Conservation (phyloP, 495 filamentous ascomycete species). For the Saxispiralis lemnorum region DNA sequence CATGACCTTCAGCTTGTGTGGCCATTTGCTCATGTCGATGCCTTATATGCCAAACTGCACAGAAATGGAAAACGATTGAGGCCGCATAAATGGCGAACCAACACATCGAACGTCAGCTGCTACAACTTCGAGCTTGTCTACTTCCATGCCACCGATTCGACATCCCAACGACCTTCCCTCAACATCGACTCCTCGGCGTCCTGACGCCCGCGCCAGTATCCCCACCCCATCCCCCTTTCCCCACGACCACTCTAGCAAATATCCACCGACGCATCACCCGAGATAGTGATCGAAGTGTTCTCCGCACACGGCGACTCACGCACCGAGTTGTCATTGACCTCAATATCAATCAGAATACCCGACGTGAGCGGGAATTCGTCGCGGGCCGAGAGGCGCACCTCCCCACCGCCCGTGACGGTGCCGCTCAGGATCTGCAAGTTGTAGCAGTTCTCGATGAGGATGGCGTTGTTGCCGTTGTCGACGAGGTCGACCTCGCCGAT, state of each 20-base stretch:
- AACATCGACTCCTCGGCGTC: too few species aligned
- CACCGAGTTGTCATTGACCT: constrained; percentile 26
- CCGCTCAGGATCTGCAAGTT: constrained; percentile 27
- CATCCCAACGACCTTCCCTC: too few species aligned
- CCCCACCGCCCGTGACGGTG: constrained; percentile 28
- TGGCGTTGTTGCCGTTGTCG: constrained; percentile 30
- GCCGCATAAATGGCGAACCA: too few species aligned
- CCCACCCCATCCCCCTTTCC: too few species aligned
- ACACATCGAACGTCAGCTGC: too few species aligned
- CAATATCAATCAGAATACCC: constrained; percentile 27
- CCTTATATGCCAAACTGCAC: too few species aligned
- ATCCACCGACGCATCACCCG: constrained; percentile 22
- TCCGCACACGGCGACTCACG: constrained; percentile 28
- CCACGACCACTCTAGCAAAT: constrained; percentile 19
- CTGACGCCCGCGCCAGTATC: too few species aligned
- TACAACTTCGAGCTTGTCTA: too few species aligned
- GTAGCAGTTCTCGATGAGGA: constrained; percentile 34
- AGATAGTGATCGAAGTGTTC: constrained; percentile 27
- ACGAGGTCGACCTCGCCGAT: constrained; percentile 26
- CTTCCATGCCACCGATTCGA: too few species aligned
- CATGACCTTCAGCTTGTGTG: too few species aligned
- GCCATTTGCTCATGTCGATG: too few species aligned
- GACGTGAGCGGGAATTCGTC: constrained; percentile 28
- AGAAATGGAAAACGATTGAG: too few species aligned
- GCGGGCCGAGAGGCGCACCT: constrained; percentile 28